Conservation (phyloP, 2,329 filamentous ascomycete species). For the Colletotrichum truncatum region DNA sequence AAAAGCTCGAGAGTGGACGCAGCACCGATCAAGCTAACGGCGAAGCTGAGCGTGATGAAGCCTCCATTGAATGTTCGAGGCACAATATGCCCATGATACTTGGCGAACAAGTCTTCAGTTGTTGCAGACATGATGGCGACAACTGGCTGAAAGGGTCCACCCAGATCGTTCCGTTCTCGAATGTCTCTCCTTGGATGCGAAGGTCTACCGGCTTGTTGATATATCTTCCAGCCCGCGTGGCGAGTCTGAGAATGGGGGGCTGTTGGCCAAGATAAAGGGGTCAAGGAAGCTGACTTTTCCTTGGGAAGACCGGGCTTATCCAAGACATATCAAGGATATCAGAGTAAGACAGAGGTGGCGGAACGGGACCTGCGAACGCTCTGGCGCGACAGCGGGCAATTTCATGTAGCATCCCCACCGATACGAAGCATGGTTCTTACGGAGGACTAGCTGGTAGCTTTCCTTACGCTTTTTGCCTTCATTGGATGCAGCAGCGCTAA, state of each 20-base stretch:
- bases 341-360: slow-evolving; percentile 27
- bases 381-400: slow-evolving; percentile 10
- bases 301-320: background rate
- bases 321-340: slow-evolving; percentile 27
- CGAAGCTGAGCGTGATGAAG: slow-evolving; percentile 77
- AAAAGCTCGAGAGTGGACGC: slow-evolving; percentile 84
- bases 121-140: slow-evolving; percentile 21
- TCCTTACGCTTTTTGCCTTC: background rate
- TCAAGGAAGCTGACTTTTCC: background rate
- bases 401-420: slow-evolving; percentile 7
- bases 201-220: slow-evolving; percentile 4
- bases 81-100: slow-evolving; percentile 56
- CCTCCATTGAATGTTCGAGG: slow-evolving; percentile 62
- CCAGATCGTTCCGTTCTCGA: slow-evolving; percentile 5
- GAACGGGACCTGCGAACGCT: slow-evolving; percentile 6
- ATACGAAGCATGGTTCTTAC: background rate
- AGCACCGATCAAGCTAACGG: slow-evolving; percentile 81
- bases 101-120: slow-evolving; percentile 41
- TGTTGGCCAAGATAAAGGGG: slow-evolving; percentile 7
- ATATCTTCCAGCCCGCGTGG: slow-evolving; percentile 21
- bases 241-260: background rate
- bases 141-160: slow-evolving; percentile 3
- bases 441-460: background rate
- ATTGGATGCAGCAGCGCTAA: background rate
- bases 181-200: slow-evolving; percentile 15